Conservation (phyloP, 176 grass and related monocot species). For the Eleusine coracana region DNA sequence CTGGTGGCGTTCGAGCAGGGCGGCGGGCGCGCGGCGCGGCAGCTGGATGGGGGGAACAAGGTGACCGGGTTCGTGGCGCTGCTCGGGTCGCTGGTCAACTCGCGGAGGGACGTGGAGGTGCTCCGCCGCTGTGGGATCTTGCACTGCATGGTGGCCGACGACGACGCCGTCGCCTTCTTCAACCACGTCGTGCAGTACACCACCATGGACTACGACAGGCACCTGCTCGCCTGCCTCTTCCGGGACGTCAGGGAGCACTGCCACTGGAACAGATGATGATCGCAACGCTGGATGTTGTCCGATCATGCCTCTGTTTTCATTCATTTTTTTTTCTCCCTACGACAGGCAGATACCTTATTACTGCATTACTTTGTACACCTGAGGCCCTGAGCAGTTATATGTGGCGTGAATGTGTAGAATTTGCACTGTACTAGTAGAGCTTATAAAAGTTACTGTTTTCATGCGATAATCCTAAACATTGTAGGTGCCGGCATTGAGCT, state of each 20-base stretch:
- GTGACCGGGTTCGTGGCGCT: conserved; percentile 55
- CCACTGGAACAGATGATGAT: conserved; percentile 42
- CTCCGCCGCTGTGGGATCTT: conserved; percentile 57
- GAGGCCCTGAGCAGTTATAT: not conserved
- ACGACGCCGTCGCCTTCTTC: conserved; percentile 56
- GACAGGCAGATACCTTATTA: not conserved
- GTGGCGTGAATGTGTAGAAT: no score
- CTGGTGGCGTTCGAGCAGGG: conserved; percentile 62
- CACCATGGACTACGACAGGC: conserved; percentile 56
- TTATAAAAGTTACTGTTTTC: not conserved
- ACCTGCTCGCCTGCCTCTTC: conserved; percentile 48
- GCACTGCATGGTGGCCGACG: conserved; percentile 62
- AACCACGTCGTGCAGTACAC: conserved; percentile 59
- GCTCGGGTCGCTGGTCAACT: conserved; percentile 49
- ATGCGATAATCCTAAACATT: no score
- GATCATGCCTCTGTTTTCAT: not conserved
- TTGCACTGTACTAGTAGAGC: no score
- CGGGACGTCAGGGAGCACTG: conserved; percentile 56
- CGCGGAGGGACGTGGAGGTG: conserved; percentile 48
- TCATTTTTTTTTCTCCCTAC: not conserved
- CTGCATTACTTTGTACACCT: not conserved
- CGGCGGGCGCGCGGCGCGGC: conserved; percentile 34
- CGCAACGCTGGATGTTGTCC: not conserved
- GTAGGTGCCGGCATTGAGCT: no score
- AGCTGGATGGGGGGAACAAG: conserved; percentile 45